Conservation (phyloP, 2,329 filamentous ascomycete species). For the Epichloe sylvatica region DNA sequence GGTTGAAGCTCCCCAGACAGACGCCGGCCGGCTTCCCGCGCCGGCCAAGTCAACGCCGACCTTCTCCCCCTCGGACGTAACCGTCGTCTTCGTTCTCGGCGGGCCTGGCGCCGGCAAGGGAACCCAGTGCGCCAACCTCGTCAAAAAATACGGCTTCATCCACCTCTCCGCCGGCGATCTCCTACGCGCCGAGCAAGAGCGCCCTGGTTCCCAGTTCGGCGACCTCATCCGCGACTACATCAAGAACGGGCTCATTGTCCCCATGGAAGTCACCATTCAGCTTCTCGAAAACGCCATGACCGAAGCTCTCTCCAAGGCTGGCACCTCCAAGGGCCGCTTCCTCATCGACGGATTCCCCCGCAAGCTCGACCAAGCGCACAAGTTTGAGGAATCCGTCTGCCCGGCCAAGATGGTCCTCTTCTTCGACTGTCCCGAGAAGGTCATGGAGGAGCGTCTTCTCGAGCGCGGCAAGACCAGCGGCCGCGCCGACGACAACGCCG, state of each 20-base stretch:
- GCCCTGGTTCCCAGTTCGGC: slow-evolving; percentile 75
- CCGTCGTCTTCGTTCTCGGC: slow-evolving; percentile 93
- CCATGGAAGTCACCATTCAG: slow-evolving; percentile 96
- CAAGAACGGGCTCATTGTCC: slow-evolving; percentile 86
- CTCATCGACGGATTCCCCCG: slow-evolving; percentile 74
- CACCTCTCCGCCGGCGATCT: slow-evolving; percentile 91
- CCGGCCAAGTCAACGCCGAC: slow-evolving; percentile 46
- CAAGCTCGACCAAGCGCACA: slow-evolving; percentile 91
- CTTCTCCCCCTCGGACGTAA: slow-evolving; percentile 64
- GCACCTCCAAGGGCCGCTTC: slow-evolving; percentile 52
- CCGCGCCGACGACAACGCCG: slow-evolving; percentile 81
- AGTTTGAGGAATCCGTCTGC: slow-evolving; percentile 84
- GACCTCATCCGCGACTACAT: slow-evolving; percentile 88
- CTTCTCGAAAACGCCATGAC: slow-evolving; percentile 89
- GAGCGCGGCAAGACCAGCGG: slow-evolving; percentile 89
- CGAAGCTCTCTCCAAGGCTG: slow-evolving; percentile 42
- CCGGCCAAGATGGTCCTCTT: slow-evolving; percentile 78
- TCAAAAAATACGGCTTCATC: slow-evolving; percentile 76
- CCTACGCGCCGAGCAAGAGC: slow-evolving; percentile 82
- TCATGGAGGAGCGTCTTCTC: slow-evolving; percentile 72
- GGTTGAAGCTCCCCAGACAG: slow-evolving; percentile 23
- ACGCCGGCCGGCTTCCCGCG: slow-evolving; percentile 30
- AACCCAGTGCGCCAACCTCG: slow-evolving; percentile 83
- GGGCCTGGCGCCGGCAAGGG: slow-evolving; percentile 93
- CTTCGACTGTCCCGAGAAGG: slow-evolving; percentile 80